Conservation (phyloP, 1,284 basidiomycete species). For the Boletus sp. region DNA sequence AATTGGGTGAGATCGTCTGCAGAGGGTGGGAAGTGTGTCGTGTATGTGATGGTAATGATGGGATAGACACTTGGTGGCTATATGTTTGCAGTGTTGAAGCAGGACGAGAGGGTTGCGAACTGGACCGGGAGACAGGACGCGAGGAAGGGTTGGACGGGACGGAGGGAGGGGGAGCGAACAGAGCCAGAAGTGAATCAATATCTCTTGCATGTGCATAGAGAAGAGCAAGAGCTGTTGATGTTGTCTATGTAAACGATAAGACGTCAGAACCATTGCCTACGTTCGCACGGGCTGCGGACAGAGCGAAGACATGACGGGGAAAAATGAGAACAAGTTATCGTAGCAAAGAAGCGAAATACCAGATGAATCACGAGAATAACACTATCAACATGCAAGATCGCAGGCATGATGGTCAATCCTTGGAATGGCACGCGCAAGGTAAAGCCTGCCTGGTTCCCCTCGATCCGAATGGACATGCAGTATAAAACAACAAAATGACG, state of each 20-base stretch:
- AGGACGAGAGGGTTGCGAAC: constrained; percentile 24
- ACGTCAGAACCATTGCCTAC: constrained; percentile 6
- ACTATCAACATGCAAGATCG: background rate
- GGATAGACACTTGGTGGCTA: constrained; percentile 1
- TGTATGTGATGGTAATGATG: constrained; percentile 12
- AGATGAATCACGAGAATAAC: background rate
- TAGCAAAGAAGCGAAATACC: background rate
- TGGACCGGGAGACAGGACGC: constrained; percentile 20
- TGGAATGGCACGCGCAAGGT: background rate
- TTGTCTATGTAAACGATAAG: constrained; percentile 17
- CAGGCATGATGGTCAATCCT: background rate
- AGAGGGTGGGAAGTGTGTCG: constrained; percentile 9
- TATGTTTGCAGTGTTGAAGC: constrained; percentile 16
- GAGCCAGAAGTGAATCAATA: constrained; percentile 19
- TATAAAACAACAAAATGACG: constrained; percentile 11
- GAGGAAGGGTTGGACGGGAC: constrained; percentile 14
- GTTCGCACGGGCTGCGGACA: background rate
- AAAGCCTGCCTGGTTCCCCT: background rate
- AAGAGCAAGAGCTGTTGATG: constrained; percentile 32
- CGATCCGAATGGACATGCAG: background rate
- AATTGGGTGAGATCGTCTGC: background rate
- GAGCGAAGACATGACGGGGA: background rate
- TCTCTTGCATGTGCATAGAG: constrained; percentile 28
- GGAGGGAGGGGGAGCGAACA: constrained; percentile 14
- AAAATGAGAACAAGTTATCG: background rate